Base-by-base conservation (phyloP, 192 early-diverging fungal genomes). In the Podila verticillata region DNA sequence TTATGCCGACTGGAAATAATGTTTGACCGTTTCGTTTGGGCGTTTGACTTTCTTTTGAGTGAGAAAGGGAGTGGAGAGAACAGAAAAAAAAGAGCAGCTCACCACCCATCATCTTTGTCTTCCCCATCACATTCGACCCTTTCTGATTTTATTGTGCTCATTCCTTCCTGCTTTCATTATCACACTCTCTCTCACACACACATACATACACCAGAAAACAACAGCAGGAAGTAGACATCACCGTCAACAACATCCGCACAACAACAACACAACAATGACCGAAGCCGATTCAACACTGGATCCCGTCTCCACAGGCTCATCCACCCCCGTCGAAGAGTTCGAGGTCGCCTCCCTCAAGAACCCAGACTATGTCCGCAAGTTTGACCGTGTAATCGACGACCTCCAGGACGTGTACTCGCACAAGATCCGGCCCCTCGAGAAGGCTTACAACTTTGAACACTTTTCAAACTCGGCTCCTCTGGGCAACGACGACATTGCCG, bases 361-460 rank as follows among this genome's bases (percentile, higher is more conserved):
- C 60, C 75, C 75, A 24, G 75, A 79, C 1, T 79, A 79, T 66
- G 51, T 79, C 57, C 44, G 75, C 31, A 79, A 79, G 69, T 79
- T 79, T 57, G 75, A 79, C 58, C 48, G 75, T 12, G 88, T 89
- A 4, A 86, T 93, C 32, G 87, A 87, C 29, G 86, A 86, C 67
- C 86, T 94, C 48, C 86, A 92, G 68, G 89, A 89, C 61, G 87
- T 89, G 36, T 91, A 93, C 61, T 83, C 82, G 5, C 85, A 88
- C 67, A 93, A 93, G 83, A 92, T 93, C 74, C 84, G 86, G 60
- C 92, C 92, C 10, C 71, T 93, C 19, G 92, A 93, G 83, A 86
- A 87, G 63, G 83, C 87, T 12, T 92, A 92, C 78, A 89, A 88
- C 70, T 93, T 90, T 70, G 91, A 92, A 77, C 89, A 88, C 71